Evolutionary conservation across 2,329 filamentous ascomycete genomes (phyloP).

Genomic region (Cyphellophora attinorum): DNA sequence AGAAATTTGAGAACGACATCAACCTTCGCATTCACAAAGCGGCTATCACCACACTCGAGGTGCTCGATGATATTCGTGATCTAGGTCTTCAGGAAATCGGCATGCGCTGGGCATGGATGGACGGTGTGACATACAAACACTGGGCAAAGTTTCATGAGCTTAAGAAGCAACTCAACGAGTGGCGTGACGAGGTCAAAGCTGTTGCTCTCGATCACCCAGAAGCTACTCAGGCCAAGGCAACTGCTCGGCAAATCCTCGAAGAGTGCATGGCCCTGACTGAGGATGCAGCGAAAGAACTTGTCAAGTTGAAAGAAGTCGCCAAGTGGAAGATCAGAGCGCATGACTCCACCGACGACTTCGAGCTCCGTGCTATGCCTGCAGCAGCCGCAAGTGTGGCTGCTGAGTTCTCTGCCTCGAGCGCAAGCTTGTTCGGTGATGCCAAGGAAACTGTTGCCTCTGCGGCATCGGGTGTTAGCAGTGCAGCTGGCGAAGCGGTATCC

Average conservation of each 20-base stretch:
- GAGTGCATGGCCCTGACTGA: slow-evolving; percentile 73
- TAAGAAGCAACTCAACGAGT: slow-evolving; percentile 71
- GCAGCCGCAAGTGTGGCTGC: slow-evolving; percentile 34
- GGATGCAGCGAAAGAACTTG: slow-evolving; percentile 68
- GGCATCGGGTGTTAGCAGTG: slow-evolving; percentile 22
- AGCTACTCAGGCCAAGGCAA: slow-evolving; percentile 57
- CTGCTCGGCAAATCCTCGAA: slow-evolving; percentile 61
- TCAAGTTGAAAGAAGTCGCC: slow-evolving; percentile 71
- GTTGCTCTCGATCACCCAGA: slow-evolving; percentile 66
- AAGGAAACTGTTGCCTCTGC: slow-evolving; percentile 21
- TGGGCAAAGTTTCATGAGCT: slow-evolving; percentile 92
- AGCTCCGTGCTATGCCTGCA: slow-evolving; percentile 53
- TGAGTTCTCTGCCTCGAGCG: slow-evolving; percentile 8
- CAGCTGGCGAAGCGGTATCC: slow-evolving; percentile 8
- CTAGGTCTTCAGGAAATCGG: slow-evolving; percentile 84
- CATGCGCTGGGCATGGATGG: slow-evolving; percentile 90
- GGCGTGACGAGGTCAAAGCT: slow-evolving; percentile 71
- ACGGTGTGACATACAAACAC: slow-evolving; percentile 91
- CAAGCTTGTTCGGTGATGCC: slow-evolving; percentile 21
- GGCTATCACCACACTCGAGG: slow-evolving; percentile 70
- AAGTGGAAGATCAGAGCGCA: slow-evolving; percentile 70
- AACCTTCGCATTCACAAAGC: slow-evolving; percentile 59
- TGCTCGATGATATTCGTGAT: slow-evolving; percentile 72
- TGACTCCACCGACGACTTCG: slow-evolving; percentile 72
- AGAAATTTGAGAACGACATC: slow-evolving; percentile 61